A percentile compares a stretch with the other conserved stretches of the same genome.
Evolutionary conservation across 176 grass and related monocot genomes (phyloP).

Genomic region (Pontederia paniculata): DNA sequence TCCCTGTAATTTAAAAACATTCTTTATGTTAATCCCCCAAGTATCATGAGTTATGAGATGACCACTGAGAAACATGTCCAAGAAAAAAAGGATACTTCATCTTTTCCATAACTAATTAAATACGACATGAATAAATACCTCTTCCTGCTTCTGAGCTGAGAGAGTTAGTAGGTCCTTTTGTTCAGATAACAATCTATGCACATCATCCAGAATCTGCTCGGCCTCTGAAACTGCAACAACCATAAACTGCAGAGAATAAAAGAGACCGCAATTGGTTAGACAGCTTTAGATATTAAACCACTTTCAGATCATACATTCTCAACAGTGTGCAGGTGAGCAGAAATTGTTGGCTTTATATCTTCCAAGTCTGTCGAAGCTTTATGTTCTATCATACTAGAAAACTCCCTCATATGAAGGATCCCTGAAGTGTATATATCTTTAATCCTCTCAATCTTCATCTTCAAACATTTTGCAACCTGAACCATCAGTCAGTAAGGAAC

Average conservation of each 20-base stretch:
- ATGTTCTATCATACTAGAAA: slow-evolving; percentile 28
- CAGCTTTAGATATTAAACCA: slow-evolving; percentile 3
- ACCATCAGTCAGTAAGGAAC: slow-evolving; percentile 17
- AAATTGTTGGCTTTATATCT: slow-evolving; percentile 37
- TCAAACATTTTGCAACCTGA: slow-evolving; percentile 44
- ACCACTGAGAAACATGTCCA: slow-evolving; percentile 1
- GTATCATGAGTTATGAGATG: background rate
- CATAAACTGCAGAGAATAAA: slow-evolving; percentile 47
- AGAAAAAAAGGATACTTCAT: background rate
- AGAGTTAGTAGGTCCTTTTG: slow-evolving; percentile 43
- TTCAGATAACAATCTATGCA: slow-evolving; percentile 45
- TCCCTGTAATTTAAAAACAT: slow-evolving; percentile 22
- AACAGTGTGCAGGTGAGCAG: slow-evolving; percentile 33
- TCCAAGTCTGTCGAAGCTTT: slow-evolving; percentile 33
- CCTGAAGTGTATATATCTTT: slow-evolving; percentile 45
- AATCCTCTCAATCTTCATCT: slow-evolving; percentile 43
- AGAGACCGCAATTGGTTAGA: slow-evolving; percentile 8
- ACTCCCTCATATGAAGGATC: slow-evolving; percentile 41
- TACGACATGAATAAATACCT: slow-evolving; percentile 22
- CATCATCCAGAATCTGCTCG: slow-evolving; percentile 43
- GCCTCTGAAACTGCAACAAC: slow-evolving; percentile 47
- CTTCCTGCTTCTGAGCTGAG: slow-evolving; percentile 41
- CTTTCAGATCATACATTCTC: slow-evolving; percentile 47
- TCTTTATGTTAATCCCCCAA: background rate
- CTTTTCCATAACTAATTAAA: no score